Base-by-base conservation (phyloP, 345 rosid species). In the Citrus cavaleriei region DNA sequence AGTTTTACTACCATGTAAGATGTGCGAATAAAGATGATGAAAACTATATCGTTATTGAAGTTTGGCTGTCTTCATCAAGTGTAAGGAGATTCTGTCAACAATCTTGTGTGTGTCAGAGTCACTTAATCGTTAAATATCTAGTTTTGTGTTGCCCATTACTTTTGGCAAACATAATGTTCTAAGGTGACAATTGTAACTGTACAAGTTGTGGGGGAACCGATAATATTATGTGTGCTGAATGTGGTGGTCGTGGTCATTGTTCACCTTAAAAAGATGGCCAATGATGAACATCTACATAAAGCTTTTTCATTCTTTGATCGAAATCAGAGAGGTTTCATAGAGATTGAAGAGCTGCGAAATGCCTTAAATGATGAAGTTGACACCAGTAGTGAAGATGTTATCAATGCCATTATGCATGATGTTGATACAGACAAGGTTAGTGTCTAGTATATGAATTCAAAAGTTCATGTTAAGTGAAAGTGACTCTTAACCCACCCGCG, bases 141-240 rank as follows among this genome's bases (percentile, higher is more conserved):
- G n/a, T 64, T 51, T 71, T 62, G 19, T 25, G 3, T 40, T 59
- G 67, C 62, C 67, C 10, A 9, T 68, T 67, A 8, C 1, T 25
- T 54, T 67, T 54, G 32, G 51, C 5, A 55, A 55, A 67, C 38
- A 40, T 5, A 59, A 68, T 67, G 54, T 24, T 76, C 22, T 76
- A 37, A 79, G 73, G 24, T 62, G 55, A 59, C 55, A 12, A 59
- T 69, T 69, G 66, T 78, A 55, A 3, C 38, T 75, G 59, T 87
- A 63, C 59, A 93, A 98, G 98, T 79, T 95, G 95, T 78, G 97
- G 99, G 72, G 98, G 99, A 82, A 87, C 86, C 10, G 97, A 97
- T 30, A 92, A 93, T 84, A 90, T 86, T 57, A 90, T 94, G 97
- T 93, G 99, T 71, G 83, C 88, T 49, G 85, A 83, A 65, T 96